Evolutionary conservation across 2,329 filamentous ascomycete species (phyloP), one percentile per base, ranked within the genome.

Genomic region (Aspergillus versicolor): DNA sequence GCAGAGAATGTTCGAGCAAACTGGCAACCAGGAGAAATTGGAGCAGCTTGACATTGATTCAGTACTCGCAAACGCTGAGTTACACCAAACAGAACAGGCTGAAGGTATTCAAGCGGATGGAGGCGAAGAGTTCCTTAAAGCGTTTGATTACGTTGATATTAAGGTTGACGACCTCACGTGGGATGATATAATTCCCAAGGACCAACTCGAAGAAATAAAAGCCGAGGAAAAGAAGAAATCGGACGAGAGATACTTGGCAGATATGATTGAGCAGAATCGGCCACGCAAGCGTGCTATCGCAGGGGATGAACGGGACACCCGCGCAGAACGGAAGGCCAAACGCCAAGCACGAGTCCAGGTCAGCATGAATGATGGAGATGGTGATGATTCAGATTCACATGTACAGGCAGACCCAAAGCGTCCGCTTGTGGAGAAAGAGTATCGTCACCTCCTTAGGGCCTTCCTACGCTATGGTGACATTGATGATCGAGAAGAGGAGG

Each of bases 1-100:
- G n/a, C 94, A 97, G 71, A 96, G 94, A 75, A 96, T 99, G 88
- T 99, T 99, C 65, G 93, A 97, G 75, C 93, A 97, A 73, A 94
- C 90, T 11, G 91, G 91, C 58, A 99, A 99, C 71, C 94, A 99
- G 75, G 89, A 93, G 77, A 94, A 96, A 71, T 82, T 99, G 5
- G 94, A 99, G 75, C 92, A 97, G 75, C 87, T 99, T 22, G 94
- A 99, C 72, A 97, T 99, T 65, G 95, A 99, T 71, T 91, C 92
- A 8, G 94, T 99, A 40, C 85, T 99, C 15, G 94, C 94, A 67
- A 97, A 97, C 72, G 94, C 95, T 27, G 94, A 99, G 77, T 87
- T 97, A 66, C 95, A 96, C 67, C 93, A 96, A 79, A 97, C 94
- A 0, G 92, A 97, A 74, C 90, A 97, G 54, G 90, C 93, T 21